Evolutionary conservation across 352 stramenopile genomes (phyloP).

Genomic region (Stephanocyclus meneghinianus): DNA sequence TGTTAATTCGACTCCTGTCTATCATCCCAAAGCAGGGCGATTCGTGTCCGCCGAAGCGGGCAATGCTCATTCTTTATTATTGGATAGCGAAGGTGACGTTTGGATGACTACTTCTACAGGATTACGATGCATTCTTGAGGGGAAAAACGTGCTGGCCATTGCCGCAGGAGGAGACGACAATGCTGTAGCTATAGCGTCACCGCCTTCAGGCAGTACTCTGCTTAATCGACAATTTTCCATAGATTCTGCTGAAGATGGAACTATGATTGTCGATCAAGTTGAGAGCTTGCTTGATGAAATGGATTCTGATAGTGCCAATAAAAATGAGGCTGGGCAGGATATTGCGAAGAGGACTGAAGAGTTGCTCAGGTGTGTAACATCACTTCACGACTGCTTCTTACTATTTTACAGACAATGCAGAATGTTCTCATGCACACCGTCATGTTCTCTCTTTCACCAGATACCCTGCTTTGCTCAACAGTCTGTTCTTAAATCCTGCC

Average conservation of each 20-base stretch:
- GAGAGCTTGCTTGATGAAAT: conserved; percentile 50
- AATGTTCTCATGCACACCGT: not conserved
- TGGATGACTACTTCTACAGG: conserved; percentile 47
- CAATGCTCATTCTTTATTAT: conserved; percentile 55
- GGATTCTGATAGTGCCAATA: conserved; percentile 27
- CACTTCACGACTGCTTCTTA: not conserved
- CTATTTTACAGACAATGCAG: not conserved
- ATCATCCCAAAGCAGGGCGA: conserved; percentile 39
- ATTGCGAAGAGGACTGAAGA: conserved; percentile 61
- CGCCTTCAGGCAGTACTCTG: conserved; percentile 4
- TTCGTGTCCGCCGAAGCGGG: conserved; percentile 66
- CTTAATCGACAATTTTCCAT: conserved; percentile 51
- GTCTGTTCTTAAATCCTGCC: conserved; percentile 65
- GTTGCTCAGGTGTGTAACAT: conserved; percentile 43
- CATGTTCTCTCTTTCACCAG: not conserved
- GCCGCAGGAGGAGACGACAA: conserved; percentile 57
- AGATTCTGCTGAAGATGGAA: conserved; percentile 27
- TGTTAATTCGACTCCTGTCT: conserved; percentile 12
- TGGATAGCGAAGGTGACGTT: conserved; percentile 66
- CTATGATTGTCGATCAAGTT: conserved; percentile 38
- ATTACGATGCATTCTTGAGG: conserved; percentile 33
- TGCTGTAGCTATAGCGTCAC: conserved; percentile 48
- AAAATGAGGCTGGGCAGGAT: conserved; percentile 39
- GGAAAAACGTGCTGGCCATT: conserved; percentile 50
- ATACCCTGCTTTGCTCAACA: conserved; percentile 65